Conservation (phyloP, 805 yeast species). For the Nakazawaea ishiwadae region DNA sequence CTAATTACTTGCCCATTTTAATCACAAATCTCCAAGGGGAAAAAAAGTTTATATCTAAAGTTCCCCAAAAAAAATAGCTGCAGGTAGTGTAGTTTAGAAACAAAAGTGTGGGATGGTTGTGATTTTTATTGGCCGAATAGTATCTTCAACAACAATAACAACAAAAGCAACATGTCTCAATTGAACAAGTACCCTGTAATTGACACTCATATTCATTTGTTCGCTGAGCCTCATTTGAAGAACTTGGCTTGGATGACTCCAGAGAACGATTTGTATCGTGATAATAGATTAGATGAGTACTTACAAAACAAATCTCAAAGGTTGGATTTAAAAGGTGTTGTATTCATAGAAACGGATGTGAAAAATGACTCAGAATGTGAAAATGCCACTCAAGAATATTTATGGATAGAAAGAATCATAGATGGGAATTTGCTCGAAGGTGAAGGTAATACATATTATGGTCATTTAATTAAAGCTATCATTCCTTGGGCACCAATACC, state of each 20-base stretch:
- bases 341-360: slow-evolving; percentile 33
- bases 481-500: slow-evolving; percentile 45
- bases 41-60: no score
- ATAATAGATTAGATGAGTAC: slow-evolving; percentile 26
- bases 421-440: slow-evolving; percentile 4
- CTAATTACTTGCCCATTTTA: no score
- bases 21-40: no score
- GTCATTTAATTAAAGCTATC: slow-evolving; percentile 22
- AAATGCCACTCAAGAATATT: slow-evolving; percentile 24
- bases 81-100: no score
- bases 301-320: slow-evolving; percentile 7
- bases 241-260: slow-evolving; percentile 30
- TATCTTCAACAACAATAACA: no score
- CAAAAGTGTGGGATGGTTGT: no score
- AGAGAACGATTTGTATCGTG: slow-evolving; percentile 21
- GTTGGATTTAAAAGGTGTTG: slow-evolving; percentile 23
- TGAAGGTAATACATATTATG: slow-evolving; percentile 14
- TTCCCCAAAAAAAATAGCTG: no score
- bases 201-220: slow-evolving; percentile 36
- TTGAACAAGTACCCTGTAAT: slow-evolving; percentile 13
- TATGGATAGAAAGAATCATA: slow-evolving; percentile 17
- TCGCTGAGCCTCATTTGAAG: slow-evolving; percentile 19
- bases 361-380: slow-evolving; percentile 17
- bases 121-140: no score
- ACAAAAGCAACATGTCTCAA: no score